phyloP scores from a whole-genome alignment of 1,284 basidiomycete genomes.

The Sanghuangporus sanghuang region DNA sequence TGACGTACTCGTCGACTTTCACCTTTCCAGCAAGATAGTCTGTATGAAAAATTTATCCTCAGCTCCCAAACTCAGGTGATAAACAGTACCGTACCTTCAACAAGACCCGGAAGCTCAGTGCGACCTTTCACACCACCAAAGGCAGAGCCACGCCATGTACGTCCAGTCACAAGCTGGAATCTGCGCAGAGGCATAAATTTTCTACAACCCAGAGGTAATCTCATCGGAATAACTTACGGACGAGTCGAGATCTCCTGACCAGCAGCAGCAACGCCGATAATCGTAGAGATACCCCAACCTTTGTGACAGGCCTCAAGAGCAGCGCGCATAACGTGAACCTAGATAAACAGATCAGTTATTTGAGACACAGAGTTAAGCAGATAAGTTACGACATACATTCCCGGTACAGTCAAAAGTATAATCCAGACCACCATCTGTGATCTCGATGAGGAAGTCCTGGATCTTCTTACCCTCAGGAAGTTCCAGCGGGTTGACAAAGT shows the following conservation, averaged over 20 bases:
- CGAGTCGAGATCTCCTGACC: conserved; percentile 97
- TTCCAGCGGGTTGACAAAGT: conserved; percentile 86
- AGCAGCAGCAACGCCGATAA: conserved; percentile 95
- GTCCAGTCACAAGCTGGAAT: conserved; percentile 85
- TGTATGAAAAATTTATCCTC: conserved; percentile 22
- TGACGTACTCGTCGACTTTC: conserved; percentile 88
- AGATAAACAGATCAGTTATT: not conserved
- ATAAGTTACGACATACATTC: conserved; percentile 50
- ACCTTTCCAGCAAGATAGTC: conserved; percentile 72
- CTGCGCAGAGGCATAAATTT: conserved; percentile 33
- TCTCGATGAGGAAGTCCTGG: conserved; percentile 86
- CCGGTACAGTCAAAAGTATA: conserved; percentile 98
- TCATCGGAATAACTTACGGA: conserved; percentile 57
- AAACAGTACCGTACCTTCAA: conserved; percentile 51
- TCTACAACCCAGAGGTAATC: not conserved
- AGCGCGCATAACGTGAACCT: conserved; percentile 91
- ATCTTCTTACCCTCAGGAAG: conserved; percentile 78
- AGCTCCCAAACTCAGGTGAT: not conserved
- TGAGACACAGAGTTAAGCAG: not conserved
- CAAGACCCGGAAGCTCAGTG: conserved; percentile 87
- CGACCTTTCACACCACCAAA: conserved; percentile 99
- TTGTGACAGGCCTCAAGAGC: conserved; percentile 98
- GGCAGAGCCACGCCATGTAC: conserved; percentile 92
- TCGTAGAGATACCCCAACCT: conserved; percentile 95
- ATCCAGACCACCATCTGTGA: conserved; percentile 96